phyloP scores from a whole-genome alignment of 1,139 yeast species.

The Kazachstania sp. region DNA sequence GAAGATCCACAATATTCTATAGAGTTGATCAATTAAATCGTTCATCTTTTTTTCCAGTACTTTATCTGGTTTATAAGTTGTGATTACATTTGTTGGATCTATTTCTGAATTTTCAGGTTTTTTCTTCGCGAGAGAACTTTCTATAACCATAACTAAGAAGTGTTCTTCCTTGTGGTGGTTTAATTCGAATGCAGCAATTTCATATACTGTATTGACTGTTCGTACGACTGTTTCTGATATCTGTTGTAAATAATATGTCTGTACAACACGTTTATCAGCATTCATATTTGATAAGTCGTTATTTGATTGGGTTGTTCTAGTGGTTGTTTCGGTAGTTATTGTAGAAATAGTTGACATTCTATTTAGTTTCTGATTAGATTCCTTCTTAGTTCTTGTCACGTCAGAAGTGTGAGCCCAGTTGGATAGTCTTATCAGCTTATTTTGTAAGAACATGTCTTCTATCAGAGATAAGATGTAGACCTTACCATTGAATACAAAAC shows the following conservation, averaged over 20 bases:
- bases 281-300: background rate
- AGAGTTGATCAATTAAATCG: constrained; percentile 66
- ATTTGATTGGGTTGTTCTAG: background rate
- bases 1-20: constrained; percentile 50
- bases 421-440: constrained; percentile 41
- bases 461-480: constrained; percentile 81
- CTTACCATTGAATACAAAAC: constrained; percentile 79
- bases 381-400: constrained; percentile 9
- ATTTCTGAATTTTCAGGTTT: constrained; percentile 4
- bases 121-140: constrained; percentile 57
- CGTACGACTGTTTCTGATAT: constrained; percentile 59
- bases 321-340: background rate
- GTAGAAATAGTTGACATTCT: background rate
- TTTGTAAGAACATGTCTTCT: constrained; percentile 84
- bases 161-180: constrained; percentile 70
- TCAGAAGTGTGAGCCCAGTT: constrained; percentile 32
- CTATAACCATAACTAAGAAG: constrained; percentile 79
- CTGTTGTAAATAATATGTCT: constrained; percentile 73
- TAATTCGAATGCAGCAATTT: constrained; percentile 86
- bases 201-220: constrained; percentile 74
- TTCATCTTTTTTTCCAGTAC: constrained; percentile 32
- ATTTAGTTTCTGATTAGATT: background rate
- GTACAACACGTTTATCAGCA: constrained; percentile 20
- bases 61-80: constrained; percentile 13
- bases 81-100: background rate